phyloP scores from a whole-genome alignment of 2,329 filamentous ascomycete genomes.

The Xylariaceae sp. region DNA sequence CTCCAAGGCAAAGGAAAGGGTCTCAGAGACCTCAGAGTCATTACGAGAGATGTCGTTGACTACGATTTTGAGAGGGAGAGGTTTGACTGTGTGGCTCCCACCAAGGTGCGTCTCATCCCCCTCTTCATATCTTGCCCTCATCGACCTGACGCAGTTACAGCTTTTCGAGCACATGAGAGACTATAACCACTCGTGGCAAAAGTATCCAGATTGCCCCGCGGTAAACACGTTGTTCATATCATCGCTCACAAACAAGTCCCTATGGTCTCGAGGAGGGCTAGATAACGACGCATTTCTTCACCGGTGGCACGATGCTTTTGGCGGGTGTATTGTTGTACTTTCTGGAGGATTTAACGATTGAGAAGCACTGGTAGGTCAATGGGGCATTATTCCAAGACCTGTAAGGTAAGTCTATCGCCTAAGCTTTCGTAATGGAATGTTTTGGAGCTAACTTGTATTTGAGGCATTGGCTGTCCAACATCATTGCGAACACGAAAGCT shows the following conservation, averaged over 20 bases:
- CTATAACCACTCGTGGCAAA: slow-evolving; percentile 65
- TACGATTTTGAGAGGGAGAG: slow-evolving; percentile 56
- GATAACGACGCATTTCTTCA: slow-evolving; percentile 74
- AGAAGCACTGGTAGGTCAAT: slow-evolving; percentile 68
- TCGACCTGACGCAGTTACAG: slow-evolving; percentile 33
- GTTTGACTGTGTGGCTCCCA: slow-evolving; percentile 64
- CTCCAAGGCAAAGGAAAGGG: slow-evolving; percentile 51
- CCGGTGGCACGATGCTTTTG: slow-evolving; percentile 67
- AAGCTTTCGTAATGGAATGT: not conserved
- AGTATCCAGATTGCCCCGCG: slow-evolving; percentile 54
- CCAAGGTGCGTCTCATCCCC: slow-evolving; percentile 41
- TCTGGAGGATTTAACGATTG: slow-evolving; percentile 56
- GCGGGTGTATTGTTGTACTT: slow-evolving; percentile 65
- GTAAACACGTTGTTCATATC: slow-evolving; percentile 67
- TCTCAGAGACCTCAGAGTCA: slow-evolving; percentile 57
- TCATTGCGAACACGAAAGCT: slow-evolving; percentile 53
- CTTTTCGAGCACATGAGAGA: slow-evolving; percentile 78
- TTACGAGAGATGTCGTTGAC: slow-evolving; percentile 64
- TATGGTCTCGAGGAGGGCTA: slow-evolving; percentile 70
- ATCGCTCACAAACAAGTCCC: slow-evolving; percentile 62
- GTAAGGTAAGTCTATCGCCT: slow-evolving; percentile 47
- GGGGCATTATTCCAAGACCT: slow-evolving; percentile 68
- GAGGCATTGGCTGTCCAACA: slow-evolving; percentile 59
- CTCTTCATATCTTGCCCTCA: not conserved
- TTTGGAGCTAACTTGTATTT: slow-evolving; percentile 2